Base-by-base conservation (phyloP, 495 filamentous ascomycete species). In the Neurospora hispaniola region DNA sequence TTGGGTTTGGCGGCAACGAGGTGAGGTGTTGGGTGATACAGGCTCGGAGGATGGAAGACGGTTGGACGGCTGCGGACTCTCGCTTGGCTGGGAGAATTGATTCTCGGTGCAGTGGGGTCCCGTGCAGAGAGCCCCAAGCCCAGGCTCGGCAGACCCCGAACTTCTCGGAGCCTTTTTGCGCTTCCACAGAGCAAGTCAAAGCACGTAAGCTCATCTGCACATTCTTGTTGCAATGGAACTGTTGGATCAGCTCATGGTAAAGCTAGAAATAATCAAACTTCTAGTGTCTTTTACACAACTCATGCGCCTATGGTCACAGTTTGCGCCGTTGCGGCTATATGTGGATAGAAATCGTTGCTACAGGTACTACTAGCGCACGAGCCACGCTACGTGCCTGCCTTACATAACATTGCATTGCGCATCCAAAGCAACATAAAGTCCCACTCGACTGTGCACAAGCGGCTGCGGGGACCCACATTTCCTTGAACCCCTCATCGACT, bases 51-150 rank as follows among this genome's bases (percentile, higher is more conserved):
- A 66, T 66, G 54, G 54, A 66, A 66, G 54, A 66, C 35, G 54
- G 54, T 66, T 66, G 54, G 27, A 66, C 54, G 54, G 54, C 54
- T 62, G 54, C 23, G 48, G 48, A 59, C 48, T 59, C 48, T 59
- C 48, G 23, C 54, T 62, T 62, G 54, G 69, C 43, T 71, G 48
- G 54, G 70, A 73, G 75, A 78, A 75, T 74, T 73, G 73, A 70
- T 75, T 75, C 75, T 79, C 73, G 72, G 74, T 76, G 73, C 73
- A 78, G 78, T 78, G 78, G 78, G 78, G 78, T 73, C 71, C 68
- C 68, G 46, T 54, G 74, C 38, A 46, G 44, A 54, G 44, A 66
- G 69, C 72, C 42, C 72, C 69, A 73, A 71, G 46, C 72, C 69
- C 76, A 66, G 16, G 41, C 14, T 44, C 59, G 71, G 54, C 59